A percentile compares a stretch with the other conserved stretches of the same genome.
Evolutionary conservation across 371 early-diverging fungal genomes (phyloP).

Genomic region (Syncephalastrum monosporum): DNA sequence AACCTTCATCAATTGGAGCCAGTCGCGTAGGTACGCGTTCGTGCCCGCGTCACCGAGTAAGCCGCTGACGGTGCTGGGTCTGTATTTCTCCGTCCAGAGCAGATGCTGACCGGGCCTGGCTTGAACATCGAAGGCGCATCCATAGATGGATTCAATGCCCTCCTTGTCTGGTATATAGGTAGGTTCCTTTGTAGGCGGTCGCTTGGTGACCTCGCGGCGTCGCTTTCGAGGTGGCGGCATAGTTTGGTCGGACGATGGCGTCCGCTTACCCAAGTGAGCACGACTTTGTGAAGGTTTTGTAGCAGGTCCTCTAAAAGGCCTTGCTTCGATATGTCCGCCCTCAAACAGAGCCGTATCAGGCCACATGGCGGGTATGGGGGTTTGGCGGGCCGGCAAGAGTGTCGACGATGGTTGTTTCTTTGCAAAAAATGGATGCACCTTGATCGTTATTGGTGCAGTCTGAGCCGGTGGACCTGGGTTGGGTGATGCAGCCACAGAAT

Average conservation of each 20-base stretch:
- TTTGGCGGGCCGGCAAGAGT: neutral
- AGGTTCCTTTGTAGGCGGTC: neutral
- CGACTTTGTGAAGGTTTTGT: no score
- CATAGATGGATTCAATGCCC: constrained; percentile 6
- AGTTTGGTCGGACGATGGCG: no score
- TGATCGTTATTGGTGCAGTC: neutral
- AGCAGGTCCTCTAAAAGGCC: no score
- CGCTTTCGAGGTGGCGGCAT: no score
- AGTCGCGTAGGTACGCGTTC: constrained; percentile 17
- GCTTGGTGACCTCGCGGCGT: constrained; percentile 2
- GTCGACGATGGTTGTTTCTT: neutral
- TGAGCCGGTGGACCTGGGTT: no score
- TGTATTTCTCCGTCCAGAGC: constrained; percentile 36
- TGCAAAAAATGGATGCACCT: constrained; percentile 5
- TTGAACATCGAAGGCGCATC: neutral
- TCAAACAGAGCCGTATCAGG: constrained; percentile 6
- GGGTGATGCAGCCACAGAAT: no score
- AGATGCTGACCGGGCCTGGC: neutral
- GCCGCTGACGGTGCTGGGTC: constrained; percentile 18
- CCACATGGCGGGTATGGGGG: constrained; percentile 3
- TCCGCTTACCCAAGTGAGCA: no score
- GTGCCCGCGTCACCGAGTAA: constrained; percentile 15
- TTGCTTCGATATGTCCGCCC: constrained; percentile 9
- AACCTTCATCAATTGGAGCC: constrained; percentile 28
- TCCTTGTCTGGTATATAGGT: neutral